Percentiles rank a stretch among this genome's conserved stretches.
Evolutionary conservation across 208 protist species (phyloP).

Genomic region (Trypanosoma brucei): DNA sequence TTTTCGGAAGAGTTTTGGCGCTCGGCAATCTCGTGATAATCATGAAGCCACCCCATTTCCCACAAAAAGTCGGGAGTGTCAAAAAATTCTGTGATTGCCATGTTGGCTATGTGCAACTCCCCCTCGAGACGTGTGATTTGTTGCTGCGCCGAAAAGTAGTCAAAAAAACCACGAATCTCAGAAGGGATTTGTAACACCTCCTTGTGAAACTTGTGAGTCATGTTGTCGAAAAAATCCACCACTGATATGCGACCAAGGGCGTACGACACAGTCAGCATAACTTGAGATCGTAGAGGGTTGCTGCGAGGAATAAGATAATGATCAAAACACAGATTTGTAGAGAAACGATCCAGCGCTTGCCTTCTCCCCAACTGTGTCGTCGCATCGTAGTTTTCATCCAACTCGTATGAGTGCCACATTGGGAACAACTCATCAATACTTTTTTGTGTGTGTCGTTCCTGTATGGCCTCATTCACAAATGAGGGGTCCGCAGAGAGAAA

Average conservation of each 20-base stretch:
- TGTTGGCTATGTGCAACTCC: slow-evolving; percentile 49
- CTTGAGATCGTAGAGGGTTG: slow-evolving; percentile 34
- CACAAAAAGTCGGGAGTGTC: slow-evolving; percentile 69
- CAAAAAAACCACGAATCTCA: slow-evolving; percentile 47
- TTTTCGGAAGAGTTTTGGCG: slow-evolving; percentile 49
- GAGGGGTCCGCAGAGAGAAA: slow-evolving; percentile 37
- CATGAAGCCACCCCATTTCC: slow-evolving; percentile 66
- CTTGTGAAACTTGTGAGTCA: slow-evolving; percentile 58
- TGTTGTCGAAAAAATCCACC: slow-evolving; percentile 62
- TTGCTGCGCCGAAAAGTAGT: slow-evolving; percentile 63
- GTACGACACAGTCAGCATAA: slow-evolving; percentile 71
- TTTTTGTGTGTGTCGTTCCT: slow-evolving; percentile 38
- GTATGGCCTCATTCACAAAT: slow-evolving; percentile 32
- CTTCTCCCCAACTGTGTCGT: slow-evolving; percentile 17
- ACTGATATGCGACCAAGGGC: slow-evolving; percentile 45
- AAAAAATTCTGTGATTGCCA: slow-evolving; percentile 43
- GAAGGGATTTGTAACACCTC: slow-evolving; percentile 43
- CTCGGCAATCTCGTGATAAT: slow-evolving; percentile 53
- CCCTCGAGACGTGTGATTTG: slow-evolving; percentile 46
- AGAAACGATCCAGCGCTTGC: slow-evolving; percentile 43
- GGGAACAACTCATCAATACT: slow-evolving; percentile 63
- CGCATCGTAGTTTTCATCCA: slow-evolving; percentile 29
- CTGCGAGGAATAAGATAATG: slow-evolving; percentile 57
- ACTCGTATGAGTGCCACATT: slow-evolving; percentile 64
- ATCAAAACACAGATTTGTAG: slow-evolving; percentile 61